Evolutionary conservation across 257 asterid genomes (phyloP).

Genomic region (Petunia axillaris): DNA sequence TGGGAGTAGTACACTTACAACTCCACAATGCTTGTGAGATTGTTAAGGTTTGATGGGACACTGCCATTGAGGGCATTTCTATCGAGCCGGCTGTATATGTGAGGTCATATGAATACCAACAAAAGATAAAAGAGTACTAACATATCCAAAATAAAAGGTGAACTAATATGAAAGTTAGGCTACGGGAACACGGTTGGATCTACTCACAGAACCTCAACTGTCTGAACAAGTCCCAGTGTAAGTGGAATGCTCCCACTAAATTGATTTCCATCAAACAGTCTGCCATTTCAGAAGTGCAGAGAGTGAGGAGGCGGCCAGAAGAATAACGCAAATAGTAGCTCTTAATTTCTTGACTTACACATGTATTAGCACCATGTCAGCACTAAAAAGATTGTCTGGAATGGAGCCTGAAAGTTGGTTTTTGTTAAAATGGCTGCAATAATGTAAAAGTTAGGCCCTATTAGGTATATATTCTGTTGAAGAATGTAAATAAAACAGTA

Average conservation of each 20-base stretch:
- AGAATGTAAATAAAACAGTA: neutral
- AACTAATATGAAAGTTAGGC: neutral
- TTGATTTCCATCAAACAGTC: slow-evolving; percentile 76
- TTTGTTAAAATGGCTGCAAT: slow-evolving; percentile 89
- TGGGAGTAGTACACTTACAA: slow-evolving; percentile 53
- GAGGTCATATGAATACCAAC: neutral
- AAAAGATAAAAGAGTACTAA: neutral
- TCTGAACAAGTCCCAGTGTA: slow-evolving; percentile 66
- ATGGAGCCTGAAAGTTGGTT: slow-evolving; percentile 80
- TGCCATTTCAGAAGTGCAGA: slow-evolving; percentile 34
- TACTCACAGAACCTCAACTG: slow-evolving; percentile 97
- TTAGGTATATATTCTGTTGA: neutral
- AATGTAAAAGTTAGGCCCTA: slow-evolving; percentile 37
- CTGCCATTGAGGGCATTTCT: slow-evolving; percentile 65
- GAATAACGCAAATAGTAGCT: neutral
- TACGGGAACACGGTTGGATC: slow-evolving; percentile 28
- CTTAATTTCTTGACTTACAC: slow-evolving; percentile 57
- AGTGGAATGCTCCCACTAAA: slow-evolving; percentile 76
- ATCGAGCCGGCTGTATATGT: slow-evolving; percentile 74
- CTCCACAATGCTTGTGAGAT: slow-evolving; percentile 70
- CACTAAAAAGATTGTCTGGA: slow-evolving; percentile 64
- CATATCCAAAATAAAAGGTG: slow-evolving; percentile 6
- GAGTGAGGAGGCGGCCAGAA: slow-evolving; percentile 7
- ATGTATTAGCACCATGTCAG: slow-evolving; percentile 78
- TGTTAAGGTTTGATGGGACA: slow-evolving; percentile 67